Percentiles rank a stretch among this genome's conserved stretches.
Conservation (phyloP, 2,329 filamentous ascomycete genomes). For the Penicillium sp. region DNA sequence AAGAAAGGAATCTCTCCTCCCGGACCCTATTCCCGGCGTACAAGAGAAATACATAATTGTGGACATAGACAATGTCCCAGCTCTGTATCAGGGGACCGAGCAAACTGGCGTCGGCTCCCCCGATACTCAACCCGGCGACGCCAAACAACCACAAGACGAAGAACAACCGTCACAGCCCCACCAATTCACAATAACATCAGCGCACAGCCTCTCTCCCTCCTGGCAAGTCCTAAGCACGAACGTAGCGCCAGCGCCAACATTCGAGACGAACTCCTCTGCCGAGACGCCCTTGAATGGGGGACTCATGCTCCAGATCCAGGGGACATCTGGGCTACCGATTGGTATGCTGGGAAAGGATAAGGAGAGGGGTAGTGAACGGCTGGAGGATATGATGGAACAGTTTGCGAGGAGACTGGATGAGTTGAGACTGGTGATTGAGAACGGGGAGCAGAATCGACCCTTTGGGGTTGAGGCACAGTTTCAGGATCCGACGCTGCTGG, state of each 20-base stretch:
- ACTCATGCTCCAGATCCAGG: constrained; percentile 53
- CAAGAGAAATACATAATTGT: constrained; percentile 63
- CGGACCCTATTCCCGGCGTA: constrained; percentile 51
- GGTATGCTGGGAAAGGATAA: constrained; percentile 28
- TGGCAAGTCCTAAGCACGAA: constrained; percentile 69
- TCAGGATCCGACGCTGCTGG: not conserved
- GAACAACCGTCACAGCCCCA: constrained; percentile 33
- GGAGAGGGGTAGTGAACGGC: constrained; percentile 33
- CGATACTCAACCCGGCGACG: constrained; percentile 16
- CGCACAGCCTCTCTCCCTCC: constrained; percentile 72
- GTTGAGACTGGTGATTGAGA: constrained; percentile 49
- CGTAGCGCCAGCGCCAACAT: constrained; percentile 66
- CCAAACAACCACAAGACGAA: constrained; percentile 16
- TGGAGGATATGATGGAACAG: constrained; percentile 54
- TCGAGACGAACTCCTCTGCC: constrained; percentile 60
- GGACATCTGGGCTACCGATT: constrained; percentile 40
- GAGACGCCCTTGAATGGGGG: constrained; percentile 51
- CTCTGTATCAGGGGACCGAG: not conserved
- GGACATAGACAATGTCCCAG: constrained; percentile 51
- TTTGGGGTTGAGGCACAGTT: not conserved
- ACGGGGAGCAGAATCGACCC: constrained; percentile 25
- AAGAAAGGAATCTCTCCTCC: constrained; percentile 46
- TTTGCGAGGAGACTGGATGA: constrained; percentile 52
- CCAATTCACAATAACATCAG: constrained; percentile 63
- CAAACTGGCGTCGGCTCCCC: not conserved